phyloP scores from a whole-genome alignment of 2,329 filamentous ascomycete species.

The Lithohypha guttulata region DNA sequence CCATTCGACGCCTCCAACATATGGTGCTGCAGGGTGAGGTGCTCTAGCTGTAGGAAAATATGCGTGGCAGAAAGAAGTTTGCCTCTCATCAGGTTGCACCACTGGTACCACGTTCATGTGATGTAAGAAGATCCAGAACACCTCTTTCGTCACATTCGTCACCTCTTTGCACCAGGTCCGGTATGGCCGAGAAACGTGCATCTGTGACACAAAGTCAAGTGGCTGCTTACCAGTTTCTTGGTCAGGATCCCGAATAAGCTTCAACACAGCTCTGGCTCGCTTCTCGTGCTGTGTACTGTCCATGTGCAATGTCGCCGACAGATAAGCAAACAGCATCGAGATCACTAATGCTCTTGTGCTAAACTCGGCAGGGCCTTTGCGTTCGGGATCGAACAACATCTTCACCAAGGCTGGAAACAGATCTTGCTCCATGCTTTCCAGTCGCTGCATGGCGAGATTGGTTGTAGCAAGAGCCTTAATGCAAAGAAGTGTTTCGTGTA shows the following conservation, averaged over 20 bases:
- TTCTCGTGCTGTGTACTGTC: slow-evolving; percentile 50
- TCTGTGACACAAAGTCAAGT: slow-evolving; percentile 76
- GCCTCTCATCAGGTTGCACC: slow-evolving; percentile 23
- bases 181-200: slow-evolving; percentile 78
- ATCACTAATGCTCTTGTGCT: slow-evolving; percentile 85
- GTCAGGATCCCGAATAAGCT: slow-evolving; percentile 68
- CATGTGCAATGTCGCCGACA: slow-evolving; percentile 48
- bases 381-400: slow-evolving; percentile 95
- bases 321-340: slow-evolving; percentile 78
- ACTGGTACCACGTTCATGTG: slow-evolving; percentile 73
- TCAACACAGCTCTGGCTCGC: slow-evolving; percentile 62
- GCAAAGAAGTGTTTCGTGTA: slow-evolving; percentile 86
- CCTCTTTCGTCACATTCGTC: slow-evolving; percentile 86
- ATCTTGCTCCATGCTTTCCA: slow-evolving; percentile 65
- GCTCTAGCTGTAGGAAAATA: slow-evolving; percentile 77
- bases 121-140: slow-evolving; percentile 98
- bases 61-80: slow-evolving; percentile 38
- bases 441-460: slow-evolving; percentile 68
- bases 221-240: slow-evolving; percentile 66
- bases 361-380: slow-evolving; percentile 94
- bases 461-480: slow-evolving; percentile 92
- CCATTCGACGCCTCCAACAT: slow-evolving; percentile 96
- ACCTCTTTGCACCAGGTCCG: slow-evolving; percentile 91
- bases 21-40: slow-evolving; percentile 86
- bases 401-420: slow-evolving; percentile 77